These are phyloP conservation scores for Selaginella tamariscina DNA, from an alignment of 75 land plant species.

Conservation along the genomic window DNA sequence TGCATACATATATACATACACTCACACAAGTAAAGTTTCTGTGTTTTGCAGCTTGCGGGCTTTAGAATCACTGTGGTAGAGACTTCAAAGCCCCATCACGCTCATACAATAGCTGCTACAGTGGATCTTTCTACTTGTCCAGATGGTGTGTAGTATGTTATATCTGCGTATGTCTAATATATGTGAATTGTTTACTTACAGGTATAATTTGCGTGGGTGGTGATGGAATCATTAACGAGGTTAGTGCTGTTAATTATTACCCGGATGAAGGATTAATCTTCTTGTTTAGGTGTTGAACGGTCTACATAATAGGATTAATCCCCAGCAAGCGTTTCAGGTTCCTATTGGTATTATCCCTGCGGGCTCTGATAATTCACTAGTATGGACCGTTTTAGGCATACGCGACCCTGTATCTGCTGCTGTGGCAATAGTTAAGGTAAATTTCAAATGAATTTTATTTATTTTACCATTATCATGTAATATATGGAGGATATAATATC, in stretches of 20 bases:
- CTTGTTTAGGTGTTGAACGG: slow-evolving; percentile 78
- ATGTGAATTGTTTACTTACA: slow-evolving; percentile 17
- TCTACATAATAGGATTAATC: slow-evolving; percentile 62
- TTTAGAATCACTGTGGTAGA: slow-evolving; percentile 71
- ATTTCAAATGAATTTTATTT: slow-evolving; percentile 21
- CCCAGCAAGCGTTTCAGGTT: slow-evolving; percentile 59
- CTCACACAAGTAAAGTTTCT: not conserved
- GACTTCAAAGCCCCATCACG: slow-evolving; percentile 75
- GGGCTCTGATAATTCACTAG: slow-evolving; percentile 91
- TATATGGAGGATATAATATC: too few relatives aligned
- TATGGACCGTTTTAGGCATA: slow-evolving; percentile 90
- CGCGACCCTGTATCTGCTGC: slow-evolving; percentile 88
- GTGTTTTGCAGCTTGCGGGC: slow-evolving; percentile 67
- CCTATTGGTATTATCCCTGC: slow-evolving; percentile 95
- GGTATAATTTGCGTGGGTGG: slow-evolving; percentile 95
- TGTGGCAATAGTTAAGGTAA: slow-evolving; percentile 63
- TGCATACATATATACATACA: not conserved
- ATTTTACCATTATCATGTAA: slow-evolving; percentile 2
- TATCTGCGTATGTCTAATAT: not conserved
- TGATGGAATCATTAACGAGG: slow-evolving; percentile 96
- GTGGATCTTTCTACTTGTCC: slow-evolving; percentile 71
- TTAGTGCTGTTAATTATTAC: slow-evolving; percentile 14
- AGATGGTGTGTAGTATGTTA: slow-evolving; percentile 45
- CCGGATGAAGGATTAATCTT: not conserved
- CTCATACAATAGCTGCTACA: slow-evolving; percentile 50